Evolutionary conservation across 2,329 filamentous ascomycete species (phyloP), one percentile per base, ranked within the genome.

Genomic region (Helotiales sp.): DNA sequence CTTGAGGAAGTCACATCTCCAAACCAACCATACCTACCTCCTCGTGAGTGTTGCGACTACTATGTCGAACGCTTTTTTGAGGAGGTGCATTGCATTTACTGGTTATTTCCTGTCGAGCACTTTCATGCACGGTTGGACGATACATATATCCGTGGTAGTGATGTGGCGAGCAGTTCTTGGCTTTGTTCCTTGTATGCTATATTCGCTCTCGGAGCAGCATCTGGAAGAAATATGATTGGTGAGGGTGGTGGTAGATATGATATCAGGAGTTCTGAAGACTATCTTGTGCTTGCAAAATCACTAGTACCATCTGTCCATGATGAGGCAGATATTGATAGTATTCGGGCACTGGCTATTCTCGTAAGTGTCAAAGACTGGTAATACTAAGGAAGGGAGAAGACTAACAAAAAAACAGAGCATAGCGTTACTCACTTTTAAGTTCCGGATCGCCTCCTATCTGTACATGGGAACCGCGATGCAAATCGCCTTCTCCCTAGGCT

Each of bases 291-390:
- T 25, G 62, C 62, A 13, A 64, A 64, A 49, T 30, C 54, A 3
- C 33, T 64, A 13, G 52, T 62, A 5, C 62, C 62, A 12, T 40
- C 55, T 24, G 54, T 62, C 17, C 59, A 64, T 49, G 62, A 64
- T 24, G 62, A 64, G 19, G 62, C 62, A 27, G 59, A 62, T 52
- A 61, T 64, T 48, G 62, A 64, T 31, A 64, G 62, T 25, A 60
- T 64, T 51, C 54, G 62, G 25, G 62, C 54, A 27, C 54, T 64
- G n/a, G 52, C 62, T 24, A 58, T 64, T 29, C 33, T 64, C 2
- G 61, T 60, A 54, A 47, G 57, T 47, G n/a, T n/a, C n/a, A n/a
- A n/a, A 25, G 9, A 17, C 1, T 3, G 10, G 15, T 13, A 15
- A 6, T 15, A 1, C 24, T 30, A 17, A 31, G 13, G 2, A 9